phyloP scores from a whole-genome alignment of 345 rosid genomes.

The Chamaenerion angustifolium region DNA sequence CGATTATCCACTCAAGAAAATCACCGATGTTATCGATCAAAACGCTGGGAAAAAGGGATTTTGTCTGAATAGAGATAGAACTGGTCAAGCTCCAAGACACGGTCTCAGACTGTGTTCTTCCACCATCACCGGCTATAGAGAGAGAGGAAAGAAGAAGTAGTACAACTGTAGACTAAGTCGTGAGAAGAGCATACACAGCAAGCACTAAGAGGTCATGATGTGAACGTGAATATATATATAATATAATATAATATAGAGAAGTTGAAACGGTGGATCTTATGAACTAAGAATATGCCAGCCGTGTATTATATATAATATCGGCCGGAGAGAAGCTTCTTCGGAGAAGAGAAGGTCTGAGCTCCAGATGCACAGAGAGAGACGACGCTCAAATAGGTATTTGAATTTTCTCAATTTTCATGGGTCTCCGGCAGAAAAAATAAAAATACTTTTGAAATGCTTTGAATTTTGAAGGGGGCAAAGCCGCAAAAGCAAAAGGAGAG shows the following conservation, averaged over 20 bases:
- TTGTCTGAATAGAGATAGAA: not conserved
- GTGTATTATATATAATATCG: not conserved
- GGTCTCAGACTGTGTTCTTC: conserved; percentile 3
- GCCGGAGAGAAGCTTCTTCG: not conserved
- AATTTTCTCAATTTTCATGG: no score
- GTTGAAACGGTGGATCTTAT: not conserved
- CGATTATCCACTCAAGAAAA: no score
- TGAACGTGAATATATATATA: not conserved
- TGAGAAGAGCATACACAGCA: conserved; percentile 15
- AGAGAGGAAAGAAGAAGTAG: conserved; percentile 8
- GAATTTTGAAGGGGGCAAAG: no score
- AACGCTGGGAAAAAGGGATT: conserved; percentile 1
- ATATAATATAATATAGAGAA: not conserved
- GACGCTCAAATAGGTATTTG: no score
- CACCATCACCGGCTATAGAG: not conserved
- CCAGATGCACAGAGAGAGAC: no score
- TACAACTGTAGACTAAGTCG: conserved; percentile 25
- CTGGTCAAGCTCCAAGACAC: not conserved
- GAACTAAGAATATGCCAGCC: not conserved
- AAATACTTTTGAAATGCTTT: no score
- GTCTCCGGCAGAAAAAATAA: no score
- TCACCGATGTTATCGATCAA: not conserved
- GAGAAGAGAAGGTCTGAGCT: no score
- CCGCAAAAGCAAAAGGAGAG: no score
- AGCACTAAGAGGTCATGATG: conserved; percentile 17